Evolutionary conservation across 441 rosid genomes (phyloP).

Genomic region (Oxalis stricta): DNA sequence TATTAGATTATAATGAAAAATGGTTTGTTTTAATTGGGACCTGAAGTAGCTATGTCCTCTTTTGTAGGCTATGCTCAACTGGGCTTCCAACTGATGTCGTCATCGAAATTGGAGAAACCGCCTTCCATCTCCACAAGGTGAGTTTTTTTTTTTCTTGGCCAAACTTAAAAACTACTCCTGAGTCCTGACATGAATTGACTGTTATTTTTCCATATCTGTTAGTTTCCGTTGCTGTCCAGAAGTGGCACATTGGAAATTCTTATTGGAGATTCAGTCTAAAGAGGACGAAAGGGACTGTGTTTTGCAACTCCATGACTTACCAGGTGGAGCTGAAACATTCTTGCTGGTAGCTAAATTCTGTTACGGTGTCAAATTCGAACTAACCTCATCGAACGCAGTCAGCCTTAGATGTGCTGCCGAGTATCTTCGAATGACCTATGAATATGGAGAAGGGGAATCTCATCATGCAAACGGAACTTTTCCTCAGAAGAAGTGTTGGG

Average conservation of each 20-base stretch:
- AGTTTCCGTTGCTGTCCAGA: conserved; percentile 88
- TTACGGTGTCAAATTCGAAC: conserved; percentile 61
- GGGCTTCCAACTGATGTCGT: conserved; percentile 78
- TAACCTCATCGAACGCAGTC: conserved; percentile 45
- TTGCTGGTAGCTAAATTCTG: conserved; percentile 76
- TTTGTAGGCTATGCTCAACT: conserved; percentile 59
- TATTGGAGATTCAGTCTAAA: conserved; percentile 25
- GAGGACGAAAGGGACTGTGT: conserved; percentile 27
- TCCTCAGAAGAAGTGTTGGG: conserved; percentile 46
- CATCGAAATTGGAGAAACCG: conserved; percentile 54
- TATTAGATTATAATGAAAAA: too few species aligned
- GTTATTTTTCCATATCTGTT: conserved; percentile 4
- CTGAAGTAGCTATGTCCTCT: background rate
- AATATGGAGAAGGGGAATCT: conserved; percentile 65
- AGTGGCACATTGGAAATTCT: conserved; percentile 50
- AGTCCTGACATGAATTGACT: too few species aligned
- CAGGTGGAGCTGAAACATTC: conserved; percentile 70
- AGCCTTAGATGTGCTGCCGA: conserved; percentile 78
- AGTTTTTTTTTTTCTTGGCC: conserved; percentile 8
- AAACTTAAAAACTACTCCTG: too few species aligned
- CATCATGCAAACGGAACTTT: conserved; percentile 48
- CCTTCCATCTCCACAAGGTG: conserved; percentile 83
- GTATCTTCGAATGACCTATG: conserved; percentile 69
- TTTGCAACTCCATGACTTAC: conserved; percentile 52
- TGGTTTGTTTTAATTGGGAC: background rate